phyloP scores from a whole-genome alignment of 2,329 filamentous ascomycete species.

The Didymella pinodella region DNA sequence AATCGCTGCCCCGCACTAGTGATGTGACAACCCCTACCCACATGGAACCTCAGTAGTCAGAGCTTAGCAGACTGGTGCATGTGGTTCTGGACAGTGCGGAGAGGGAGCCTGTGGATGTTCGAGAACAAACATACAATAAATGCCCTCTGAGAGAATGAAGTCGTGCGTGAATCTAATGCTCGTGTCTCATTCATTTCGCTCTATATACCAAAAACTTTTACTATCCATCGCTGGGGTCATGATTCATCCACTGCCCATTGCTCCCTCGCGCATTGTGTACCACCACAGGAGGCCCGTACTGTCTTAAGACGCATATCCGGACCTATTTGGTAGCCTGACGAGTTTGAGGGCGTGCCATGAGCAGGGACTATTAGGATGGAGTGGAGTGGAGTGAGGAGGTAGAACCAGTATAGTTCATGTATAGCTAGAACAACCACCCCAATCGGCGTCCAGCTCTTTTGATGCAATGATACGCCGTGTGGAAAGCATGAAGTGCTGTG shows the following conservation, averaged over 20 bases:
- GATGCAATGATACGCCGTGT: slow-evolving; percentile 43
- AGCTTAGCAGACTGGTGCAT: too few species aligned
- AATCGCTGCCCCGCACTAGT: slow-evolving; percentile 18
- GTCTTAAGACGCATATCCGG: neutral
- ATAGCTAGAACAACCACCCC: slow-evolving; percentile 36
- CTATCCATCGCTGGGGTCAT: slow-evolving; percentile 18
- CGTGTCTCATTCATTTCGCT: slow-evolving; percentile 18
- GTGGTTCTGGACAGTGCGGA: too few species aligned
- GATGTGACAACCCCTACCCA: neutral
- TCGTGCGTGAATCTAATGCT: slow-evolving; percentile 6
- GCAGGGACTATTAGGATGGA: slow-evolving; percentile 22
- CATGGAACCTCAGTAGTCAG: neutral
- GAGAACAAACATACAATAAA: neutral
- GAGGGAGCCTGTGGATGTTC: neutral
- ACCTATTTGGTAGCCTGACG: neutral
- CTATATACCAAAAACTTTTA: slow-evolving; percentile 25
- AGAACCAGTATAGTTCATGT: slow-evolving; percentile 37
- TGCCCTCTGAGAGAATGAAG: neutral
- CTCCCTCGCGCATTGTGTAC: neutral
- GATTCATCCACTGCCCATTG: slow-evolving; percentile 14
- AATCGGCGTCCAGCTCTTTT: slow-evolving; percentile 33
- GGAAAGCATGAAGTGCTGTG: slow-evolving; percentile 30
- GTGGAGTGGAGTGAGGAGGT: slow-evolving; percentile 21
- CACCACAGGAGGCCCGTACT: neutral
- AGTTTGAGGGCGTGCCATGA: slow-evolving; percentile 3